A percentile compares a stretch with the other conserved stretches of the same genome.
These are phyloP conservation scores for Fusarium sp. DNA, from an alignment of 2,329 filamentous ascomycete genomes.

Conservation along the genomic window DNA sequence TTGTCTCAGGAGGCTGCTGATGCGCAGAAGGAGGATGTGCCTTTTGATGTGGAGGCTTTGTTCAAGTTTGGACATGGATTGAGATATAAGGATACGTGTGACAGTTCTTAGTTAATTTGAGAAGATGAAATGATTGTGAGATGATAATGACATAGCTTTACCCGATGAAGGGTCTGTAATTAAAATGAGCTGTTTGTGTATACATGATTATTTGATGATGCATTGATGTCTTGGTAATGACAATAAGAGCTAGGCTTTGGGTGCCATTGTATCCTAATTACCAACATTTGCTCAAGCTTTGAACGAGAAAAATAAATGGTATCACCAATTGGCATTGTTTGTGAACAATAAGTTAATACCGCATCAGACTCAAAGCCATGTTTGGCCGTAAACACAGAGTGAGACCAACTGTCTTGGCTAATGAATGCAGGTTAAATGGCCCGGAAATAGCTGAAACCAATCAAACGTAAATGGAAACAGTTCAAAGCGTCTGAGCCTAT, in stretches of 20 bases:
- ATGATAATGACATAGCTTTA: slow-evolving; percentile 5
- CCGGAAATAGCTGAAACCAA: slow-evolving; percentile 18
- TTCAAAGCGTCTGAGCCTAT: slow-evolving; percentile 11
- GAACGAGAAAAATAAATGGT: not conserved
- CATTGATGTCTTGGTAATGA: not conserved
- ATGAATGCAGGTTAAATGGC: slow-evolving; percentile 1
- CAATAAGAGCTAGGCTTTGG: too few relatives aligned
- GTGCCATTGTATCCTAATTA: not conserved
- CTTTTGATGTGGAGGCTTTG: slow-evolving; percentile 45
- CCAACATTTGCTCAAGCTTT: not conserved
- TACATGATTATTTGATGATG: not conserved
- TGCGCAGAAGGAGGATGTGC: slow-evolving; percentile 45
- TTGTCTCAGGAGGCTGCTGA: slow-evolving; percentile 57
- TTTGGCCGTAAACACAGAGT: not conserved
- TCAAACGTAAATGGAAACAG: slow-evolving; percentile 2
- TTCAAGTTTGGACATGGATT: slow-evolving; percentile 50
- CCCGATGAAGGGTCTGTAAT: not conserved
- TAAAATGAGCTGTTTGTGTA: not conserved
- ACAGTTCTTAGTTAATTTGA: not conserved
- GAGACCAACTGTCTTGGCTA: not conserved
- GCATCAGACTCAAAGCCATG: not conserved
- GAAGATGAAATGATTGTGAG: not conserved
- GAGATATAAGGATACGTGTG: slow-evolving; percentile 48
- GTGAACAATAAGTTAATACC: too few relatives aligned
- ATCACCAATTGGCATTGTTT: not conserved